A percentile compares a stretch with the other conserved stretches of the same genome.
These are phyloP conservation scores for Telopea speciosissima DNA, from an alignment of 177 flowering plant species.

Conservation along the genomic window DNA sequence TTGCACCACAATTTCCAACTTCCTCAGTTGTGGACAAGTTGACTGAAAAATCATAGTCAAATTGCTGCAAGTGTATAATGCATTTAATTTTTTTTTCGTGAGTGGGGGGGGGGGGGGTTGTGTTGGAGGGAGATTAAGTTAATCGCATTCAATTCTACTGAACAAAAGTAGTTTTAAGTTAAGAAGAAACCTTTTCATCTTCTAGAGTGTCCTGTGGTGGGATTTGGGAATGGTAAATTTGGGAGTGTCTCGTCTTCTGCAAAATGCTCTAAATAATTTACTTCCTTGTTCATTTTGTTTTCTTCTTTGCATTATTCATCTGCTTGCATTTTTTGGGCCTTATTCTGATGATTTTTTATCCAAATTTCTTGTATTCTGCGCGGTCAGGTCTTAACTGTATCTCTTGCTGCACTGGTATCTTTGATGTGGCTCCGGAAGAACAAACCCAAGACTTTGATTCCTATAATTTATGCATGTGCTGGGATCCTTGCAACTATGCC, in stretches of 20 bases:
- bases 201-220: background rate
- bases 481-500: constrained; percentile 91
- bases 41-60: background rate
- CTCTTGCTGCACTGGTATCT: constrained; percentile 95
- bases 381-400: constrained; percentile 71
- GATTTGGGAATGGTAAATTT: background rate
- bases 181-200: background rate
- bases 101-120: too few species aligned
- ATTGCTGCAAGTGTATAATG: background rate
- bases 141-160: background rate
- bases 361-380: constrained; percentile 7
- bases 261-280: too few species aligned
- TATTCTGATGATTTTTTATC: background rate
- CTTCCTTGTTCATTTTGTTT: background rate
- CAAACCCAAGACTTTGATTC: constrained; percentile 84
- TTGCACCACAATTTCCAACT: background rate
- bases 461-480: constrained; percentile 79
- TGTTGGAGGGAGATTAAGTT: too few species aligned
- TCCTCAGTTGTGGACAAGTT: background rate
- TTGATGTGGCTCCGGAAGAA: constrained; percentile 98
- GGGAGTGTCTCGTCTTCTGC: background rate
- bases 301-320: background rate
- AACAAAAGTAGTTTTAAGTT: background rate
- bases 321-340: background rate
- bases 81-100: background rate